These are phyloP conservation scores for Gypsophila paniculata DNA, from an alignment of 179 eudicot genomes.

Conservation along the genomic window DNA sequence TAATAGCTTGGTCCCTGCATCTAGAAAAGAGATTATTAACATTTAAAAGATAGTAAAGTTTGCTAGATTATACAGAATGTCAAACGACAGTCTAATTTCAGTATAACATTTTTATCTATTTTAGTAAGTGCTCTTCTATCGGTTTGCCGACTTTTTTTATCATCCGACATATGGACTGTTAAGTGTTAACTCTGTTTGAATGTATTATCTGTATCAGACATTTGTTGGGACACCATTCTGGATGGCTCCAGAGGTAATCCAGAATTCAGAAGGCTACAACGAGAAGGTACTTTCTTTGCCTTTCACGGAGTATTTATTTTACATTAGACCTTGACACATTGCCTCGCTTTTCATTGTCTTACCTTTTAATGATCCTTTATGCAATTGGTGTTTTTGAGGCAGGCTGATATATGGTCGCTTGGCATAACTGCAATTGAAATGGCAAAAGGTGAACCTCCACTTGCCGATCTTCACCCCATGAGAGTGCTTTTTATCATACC, in stretches of 20 bases:
- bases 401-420: conserved; percentile 98
- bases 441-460: conserved; percentile 97
- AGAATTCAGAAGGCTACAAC: conserved; percentile 85
- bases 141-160: no score
- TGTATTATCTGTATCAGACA: conserved; percentile 51
- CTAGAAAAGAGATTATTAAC: neutral
- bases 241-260: conserved; percentile 99
- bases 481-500: conserved; percentile 97
- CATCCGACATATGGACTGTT: neutral
- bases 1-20: neutral
- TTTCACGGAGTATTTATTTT: neutral
- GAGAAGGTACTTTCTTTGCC: conserved; percentile 61
- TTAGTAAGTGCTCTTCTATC: no score
- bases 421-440: conserved; percentile 93
- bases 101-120: neutral
- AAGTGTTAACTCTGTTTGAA: conserved; percentile 24
- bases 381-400: conserved; percentile 23
- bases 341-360: neutral
- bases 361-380: conserved; percentile 4
- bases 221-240: conserved; percentile 98
- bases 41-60: no score
- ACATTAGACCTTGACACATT: neutral
- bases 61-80: neutral
- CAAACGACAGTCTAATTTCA: neutral
- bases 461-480: conserved; percentile 94